phyloP scores from a whole-genome alignment of 768 basidiomycete species.

The Lactarius vividus region DNA sequence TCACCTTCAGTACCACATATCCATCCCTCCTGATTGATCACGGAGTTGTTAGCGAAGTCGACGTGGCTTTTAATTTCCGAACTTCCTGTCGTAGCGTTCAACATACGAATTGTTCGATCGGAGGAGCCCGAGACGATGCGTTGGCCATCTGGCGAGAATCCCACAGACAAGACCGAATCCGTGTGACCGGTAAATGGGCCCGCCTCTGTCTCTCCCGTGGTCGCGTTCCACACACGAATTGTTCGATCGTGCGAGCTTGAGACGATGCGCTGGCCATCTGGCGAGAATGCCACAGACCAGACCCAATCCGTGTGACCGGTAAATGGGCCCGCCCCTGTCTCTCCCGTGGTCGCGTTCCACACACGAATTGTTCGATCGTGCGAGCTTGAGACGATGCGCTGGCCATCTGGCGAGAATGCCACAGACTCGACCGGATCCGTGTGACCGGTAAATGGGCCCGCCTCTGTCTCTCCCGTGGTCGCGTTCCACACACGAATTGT shows the following conservation, averaged over 20 bases:
- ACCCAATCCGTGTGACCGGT: no score
- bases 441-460: no score
- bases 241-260: no score
- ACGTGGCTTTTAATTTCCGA: not conserved
- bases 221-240: not conserved
- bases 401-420: not conserved
- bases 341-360: not conserved
- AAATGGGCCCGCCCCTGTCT: not conserved
- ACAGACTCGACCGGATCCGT: not conserved
- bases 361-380: not conserved
- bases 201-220: not conserved
- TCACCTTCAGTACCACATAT: not conserved
- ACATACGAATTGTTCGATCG: not conserved
- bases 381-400: not conserved
- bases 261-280: no score
- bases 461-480: not conserved
- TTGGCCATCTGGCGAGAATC: not conserved
- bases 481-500: not conserved
- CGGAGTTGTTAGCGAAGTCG: not conserved
- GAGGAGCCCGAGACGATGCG: not conserved
- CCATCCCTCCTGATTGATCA: not conserved
- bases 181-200: not conserved
- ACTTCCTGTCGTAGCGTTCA: not conserved
- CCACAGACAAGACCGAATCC: not conserved
- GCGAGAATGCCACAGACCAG: no score